Evolutionary conservation across 305 asterid genomes (phyloP), one percentile per base, ranked within the genome.

Genomic region (Solanum chacoense): DNA sequence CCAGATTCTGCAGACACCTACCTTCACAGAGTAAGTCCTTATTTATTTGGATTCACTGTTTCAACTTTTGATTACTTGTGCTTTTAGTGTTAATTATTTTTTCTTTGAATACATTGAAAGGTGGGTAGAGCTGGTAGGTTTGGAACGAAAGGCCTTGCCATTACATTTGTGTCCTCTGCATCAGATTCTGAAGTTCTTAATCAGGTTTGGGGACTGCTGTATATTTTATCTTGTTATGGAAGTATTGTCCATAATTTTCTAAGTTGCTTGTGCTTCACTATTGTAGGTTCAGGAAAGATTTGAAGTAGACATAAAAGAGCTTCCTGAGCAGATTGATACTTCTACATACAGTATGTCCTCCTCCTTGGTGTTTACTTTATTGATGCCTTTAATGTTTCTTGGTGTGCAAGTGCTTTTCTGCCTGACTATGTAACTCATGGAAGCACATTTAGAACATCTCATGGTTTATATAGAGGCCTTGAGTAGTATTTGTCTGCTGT

Each of bases 101-200:
- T 18, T 37, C 10, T 1, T 24, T 31, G 45, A 35, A n/a, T 4
- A n/a, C 16, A 31, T 88, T 45, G 28, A 22, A 84, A 96, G 99
- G 99, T 96, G 20, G 98, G 99, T 50, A 93, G 98, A 92, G 99
- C 99, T 86, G 99, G 99, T 81, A 92, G 99, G 77, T 96, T 96
- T 85, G 99, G 99, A 31, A 95, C 99, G 71, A 95, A 96, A 91
- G 98, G 99, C 29, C 98, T 95, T 88, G 98, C 98, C 85, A 96
- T 96, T 88, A 95, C 98, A 10, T 95, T 96, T 91, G 98, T 95
- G 84, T 91, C 98, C 3, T 95, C 98, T 85, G 95, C 98, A 45
- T 93, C 98, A 12, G 98, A 96, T 91, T 96, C 98, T n/a, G 98
- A 96, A 89, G 97, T 96, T 80, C 98, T 96, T 67, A 96, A 96